Evolutionary conservation across 495 filamentous ascomycete species (phyloP).

Genomic region (Cenococcum geophilum): DNA sequence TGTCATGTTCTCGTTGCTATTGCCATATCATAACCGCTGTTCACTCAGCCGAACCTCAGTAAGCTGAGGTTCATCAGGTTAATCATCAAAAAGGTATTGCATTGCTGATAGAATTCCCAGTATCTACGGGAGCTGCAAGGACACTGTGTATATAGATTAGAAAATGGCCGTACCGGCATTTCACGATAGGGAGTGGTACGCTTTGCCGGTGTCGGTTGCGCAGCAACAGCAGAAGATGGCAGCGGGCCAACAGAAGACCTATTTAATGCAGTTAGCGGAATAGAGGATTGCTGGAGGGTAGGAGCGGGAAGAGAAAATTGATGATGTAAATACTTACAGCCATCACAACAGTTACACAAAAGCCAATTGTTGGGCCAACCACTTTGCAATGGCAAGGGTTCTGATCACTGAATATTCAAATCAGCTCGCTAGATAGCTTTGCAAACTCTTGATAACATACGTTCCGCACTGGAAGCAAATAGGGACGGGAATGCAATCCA

Average conservation of each 20-base stretch:
- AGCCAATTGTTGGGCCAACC: slow-evolving; percentile 55
- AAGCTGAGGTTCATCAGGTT: too few relatives aligned
- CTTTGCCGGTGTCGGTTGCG: slow-evolving; percentile 50
- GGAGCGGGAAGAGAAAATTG: not conserved
- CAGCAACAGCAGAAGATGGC: slow-evolving; percentile 57
- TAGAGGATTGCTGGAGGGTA: not conserved
- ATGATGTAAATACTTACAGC: slow-evolving; percentile 42
- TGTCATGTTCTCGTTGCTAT: not conserved
- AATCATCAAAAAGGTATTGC: slow-evolving; percentile 46
- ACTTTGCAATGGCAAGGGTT: slow-evolving; percentile 60
- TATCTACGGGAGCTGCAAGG: slow-evolving; percentile 50
- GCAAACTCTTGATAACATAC: slow-evolving; percentile 5
- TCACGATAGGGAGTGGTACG: slow-evolving; percentile 35
- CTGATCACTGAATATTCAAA: slow-evolving; percentile 33
- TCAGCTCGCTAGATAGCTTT: not conserved
- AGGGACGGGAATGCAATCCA: slow-evolving; percentile 29
- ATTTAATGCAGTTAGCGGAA: slow-evolving; percentile 7
- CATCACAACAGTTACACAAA: slow-evolving; percentile 45
- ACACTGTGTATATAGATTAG: slow-evolving; percentile 37
- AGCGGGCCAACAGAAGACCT: slow-evolving; percentile 55
- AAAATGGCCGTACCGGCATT: not conserved
- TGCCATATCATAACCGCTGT: too few relatives aligned
- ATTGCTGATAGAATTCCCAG: slow-evolving; percentile 49
- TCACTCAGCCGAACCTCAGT: too few relatives aligned
- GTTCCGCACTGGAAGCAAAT: slow-evolving; percentile 32